Evolutionary conservation across 2,329 filamentous ascomycete genomes (phyloP).

Genomic region (Parascedosporium putredinis): DNA sequence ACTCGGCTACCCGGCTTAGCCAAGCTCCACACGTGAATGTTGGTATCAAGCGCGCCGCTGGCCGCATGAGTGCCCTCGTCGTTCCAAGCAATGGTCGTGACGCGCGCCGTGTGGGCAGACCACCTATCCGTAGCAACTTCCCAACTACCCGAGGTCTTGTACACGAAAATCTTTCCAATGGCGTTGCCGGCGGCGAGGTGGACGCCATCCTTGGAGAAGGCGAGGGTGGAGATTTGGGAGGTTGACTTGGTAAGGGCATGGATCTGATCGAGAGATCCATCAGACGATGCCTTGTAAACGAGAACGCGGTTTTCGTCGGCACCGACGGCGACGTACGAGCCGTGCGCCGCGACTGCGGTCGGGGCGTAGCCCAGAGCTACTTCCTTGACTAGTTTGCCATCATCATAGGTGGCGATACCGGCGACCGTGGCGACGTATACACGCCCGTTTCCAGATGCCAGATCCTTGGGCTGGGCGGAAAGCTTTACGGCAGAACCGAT

Average conservation of each 20-base stretch:
- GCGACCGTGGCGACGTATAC: conserved; percentile 48
- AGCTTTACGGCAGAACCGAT: conserved; percentile 58
- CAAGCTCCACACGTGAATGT: conserved; percentile 86
- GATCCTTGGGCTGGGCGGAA: conserved; percentile 69
- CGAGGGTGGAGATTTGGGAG: conserved; percentile 64
- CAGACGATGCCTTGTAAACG: conserved; percentile 53
- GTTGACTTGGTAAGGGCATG: conserved; percentile 58
- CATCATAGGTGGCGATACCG: conserved; percentile 43
- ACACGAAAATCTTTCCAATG: conserved; percentile 80
- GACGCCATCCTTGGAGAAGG: conserved; percentile 70
- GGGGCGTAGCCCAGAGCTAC: conserved; percentile 53
- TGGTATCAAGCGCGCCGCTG: conserved; percentile 81
- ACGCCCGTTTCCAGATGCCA: conserved; percentile 41
- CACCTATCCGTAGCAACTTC: conserved; percentile 67
- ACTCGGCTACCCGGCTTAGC: conserved; percentile 72
- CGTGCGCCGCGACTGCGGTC: conserved; percentile 60
- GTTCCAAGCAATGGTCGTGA: conserved; percentile 63
- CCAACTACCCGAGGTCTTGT: conserved; percentile 49
- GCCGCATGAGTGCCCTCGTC: conserved; percentile 64
- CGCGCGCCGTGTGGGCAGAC: conserved; percentile 50
- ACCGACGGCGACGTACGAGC: conserved; percentile 63
- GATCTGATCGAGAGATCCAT: conserved; percentile 40
- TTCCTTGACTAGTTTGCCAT: conserved; percentile 50
- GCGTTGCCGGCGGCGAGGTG: conserved; percentile 74
- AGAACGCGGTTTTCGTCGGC: conserved; percentile 62